Conservation (phyloP, 495 filamentous ascomycete genomes). For the Trichoderma virens region DNA sequence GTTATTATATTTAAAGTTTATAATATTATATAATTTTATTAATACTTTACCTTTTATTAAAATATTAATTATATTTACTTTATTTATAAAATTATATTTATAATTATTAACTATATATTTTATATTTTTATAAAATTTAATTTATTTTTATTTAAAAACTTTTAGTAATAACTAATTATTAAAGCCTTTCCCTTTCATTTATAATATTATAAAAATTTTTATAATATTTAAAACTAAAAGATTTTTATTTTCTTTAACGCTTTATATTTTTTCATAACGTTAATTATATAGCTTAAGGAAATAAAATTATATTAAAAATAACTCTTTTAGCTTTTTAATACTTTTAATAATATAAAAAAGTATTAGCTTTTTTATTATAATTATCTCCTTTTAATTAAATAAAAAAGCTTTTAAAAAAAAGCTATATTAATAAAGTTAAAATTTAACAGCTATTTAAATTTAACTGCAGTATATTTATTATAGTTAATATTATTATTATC, state of each 20-base stretch:
- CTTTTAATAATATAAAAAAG: constrained; percentile 27
- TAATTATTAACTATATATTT: constrained; percentile 23
- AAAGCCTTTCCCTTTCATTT: constrained; percentile 14
- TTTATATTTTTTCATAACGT: no score
- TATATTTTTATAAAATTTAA: no score
- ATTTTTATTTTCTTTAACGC: no score
- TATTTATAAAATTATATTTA: constrained; percentile 21
- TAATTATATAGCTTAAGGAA: constrained; percentile 26
- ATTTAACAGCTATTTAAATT: constrained; percentile 26
- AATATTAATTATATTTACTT: constrained; percentile 23
- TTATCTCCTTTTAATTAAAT: constrained; percentile 10
- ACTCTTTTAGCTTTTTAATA: no score
- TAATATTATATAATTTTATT: constrained; percentile 23
- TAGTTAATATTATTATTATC: constrained; percentile 14
- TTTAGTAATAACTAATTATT: constrained; percentile 14
- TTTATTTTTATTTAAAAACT: constrained; percentile 14
- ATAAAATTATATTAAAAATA: constrained; percentile 23
- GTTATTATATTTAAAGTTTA: constrained; percentile 17
- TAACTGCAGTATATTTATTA: constrained; percentile 23
- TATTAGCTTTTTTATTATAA: constrained; percentile 21
- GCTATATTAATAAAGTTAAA: constrained; percentile 25
- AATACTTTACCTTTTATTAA: constrained; percentile 26
- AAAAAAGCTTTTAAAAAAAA: constrained; percentile 16
- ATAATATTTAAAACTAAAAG: constrained; percentile 8
- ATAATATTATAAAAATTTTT: constrained; percentile 19